Percentiles rank a stretch among this genome's conserved stretches.
These are phyloP conservation scores for Paramyrothecium roridum DNA, from an alignment of 2,329 filamentous ascomycete genomes.

Conservation along the genomic window DNA sequence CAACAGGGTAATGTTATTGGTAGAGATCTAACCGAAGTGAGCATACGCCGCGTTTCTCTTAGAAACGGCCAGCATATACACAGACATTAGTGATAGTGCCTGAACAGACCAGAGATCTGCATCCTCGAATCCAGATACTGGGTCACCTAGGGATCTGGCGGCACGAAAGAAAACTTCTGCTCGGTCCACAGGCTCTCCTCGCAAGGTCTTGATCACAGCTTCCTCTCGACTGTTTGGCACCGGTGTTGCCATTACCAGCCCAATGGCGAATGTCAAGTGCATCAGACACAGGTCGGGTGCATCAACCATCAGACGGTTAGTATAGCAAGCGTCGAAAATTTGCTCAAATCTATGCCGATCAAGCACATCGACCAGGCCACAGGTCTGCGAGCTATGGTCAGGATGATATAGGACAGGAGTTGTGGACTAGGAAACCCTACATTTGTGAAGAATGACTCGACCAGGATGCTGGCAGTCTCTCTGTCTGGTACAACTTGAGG, in stretches of 20 bases:
- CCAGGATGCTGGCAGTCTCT: slow-evolving; percentile 43
- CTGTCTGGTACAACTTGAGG: slow-evolving; percentile 44
- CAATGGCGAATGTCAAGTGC: slow-evolving; percentile 61
- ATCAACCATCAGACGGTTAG: slow-evolving; percentile 46
- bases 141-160: slow-evolving; percentile 49
- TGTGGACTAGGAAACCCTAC: slow-evolving; percentile 30
- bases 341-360: slow-evolving; percentile 47
- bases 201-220: slow-evolving; percentile 47
- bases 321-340: slow-evolving; percentile 50
- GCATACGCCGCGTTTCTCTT: slow-evolving; percentile 62
- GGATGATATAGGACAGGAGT: neutral
- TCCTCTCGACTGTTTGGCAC: slow-evolving; percentile 45
- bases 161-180: slow-evolving; percentile 63
- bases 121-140: slow-evolving; percentile 52
- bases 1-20: neutral
- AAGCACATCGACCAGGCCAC: slow-evolving; percentile 59
- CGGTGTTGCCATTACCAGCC: slow-evolving; percentile 55
- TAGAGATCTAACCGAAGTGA: slow-evolving; percentile 48
- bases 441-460: slow-evolving; percentile 56
- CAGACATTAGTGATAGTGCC: slow-evolving; percentile 58
- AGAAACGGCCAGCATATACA: slow-evolving; percentile 61
- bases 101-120: slow-evolving; percentile 65
- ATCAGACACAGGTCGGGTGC: slow-evolving; percentile 55
- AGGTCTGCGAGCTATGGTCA: slow-evolving; percentile 38
- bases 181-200: slow-evolving; percentile 43